Evolutionary conservation across 2,329 filamentous ascomycete species (phyloP).

Genomic region (Pseudogymnoascus pannorum): DNA sequence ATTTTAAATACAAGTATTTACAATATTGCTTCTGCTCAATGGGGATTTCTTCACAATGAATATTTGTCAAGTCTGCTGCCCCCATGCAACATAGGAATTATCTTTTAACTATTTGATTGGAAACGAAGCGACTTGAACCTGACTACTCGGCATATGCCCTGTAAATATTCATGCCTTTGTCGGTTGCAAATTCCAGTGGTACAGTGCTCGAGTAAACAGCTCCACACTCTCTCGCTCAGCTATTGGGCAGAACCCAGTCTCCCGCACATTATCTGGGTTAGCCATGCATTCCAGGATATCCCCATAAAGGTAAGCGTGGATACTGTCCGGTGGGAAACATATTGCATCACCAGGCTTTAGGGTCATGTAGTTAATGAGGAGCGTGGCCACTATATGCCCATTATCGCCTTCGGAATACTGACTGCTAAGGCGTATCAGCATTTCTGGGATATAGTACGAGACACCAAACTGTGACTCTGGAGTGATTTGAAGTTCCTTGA

Average conservation of each 20-base stretch:
- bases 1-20: no score
- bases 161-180: no score
- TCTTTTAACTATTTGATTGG: no score
- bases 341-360: constrained; percentile 71
- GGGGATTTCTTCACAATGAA: no score
- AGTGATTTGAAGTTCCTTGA: constrained; percentile 29
- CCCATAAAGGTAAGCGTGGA: constrained; percentile 84
- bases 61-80: no score
- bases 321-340: constrained; percentile 90
- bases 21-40: no score
- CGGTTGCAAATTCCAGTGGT: no score
- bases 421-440: constrained; percentile 55
- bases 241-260: constrained; percentile 64
- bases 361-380: constrained; percentile 67
- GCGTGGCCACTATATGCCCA: constrained; percentile 59
- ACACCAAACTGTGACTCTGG: constrained; percentile 33
- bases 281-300: constrained; percentile 99
- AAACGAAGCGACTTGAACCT: no score
- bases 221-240: constrained; percentile 58
- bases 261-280: constrained; percentile 81
- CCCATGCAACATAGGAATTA: no score
- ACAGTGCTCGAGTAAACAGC: constrained; percentile 53
- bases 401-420: constrained; percentile 60
- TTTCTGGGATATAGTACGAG: constrained; percentile 52
- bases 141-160: no score